phyloP scores from a whole-genome alignment of 2,329 filamentous ascomycete genomes.

The Stromatinia cepivora region DNA sequence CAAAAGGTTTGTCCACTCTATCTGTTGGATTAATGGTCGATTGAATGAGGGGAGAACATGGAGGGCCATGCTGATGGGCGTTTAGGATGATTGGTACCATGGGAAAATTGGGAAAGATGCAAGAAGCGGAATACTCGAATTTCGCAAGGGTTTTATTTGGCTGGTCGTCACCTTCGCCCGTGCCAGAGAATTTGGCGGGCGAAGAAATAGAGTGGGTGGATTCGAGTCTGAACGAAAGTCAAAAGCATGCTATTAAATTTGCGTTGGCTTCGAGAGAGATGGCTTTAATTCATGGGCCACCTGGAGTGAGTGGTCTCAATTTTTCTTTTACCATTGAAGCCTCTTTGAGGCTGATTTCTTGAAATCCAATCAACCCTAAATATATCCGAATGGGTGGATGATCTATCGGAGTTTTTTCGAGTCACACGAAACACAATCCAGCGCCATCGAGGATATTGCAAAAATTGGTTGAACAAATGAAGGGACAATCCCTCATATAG shows the following conservation, averaged over 20 bases:
- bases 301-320: constrained; percentile 57
- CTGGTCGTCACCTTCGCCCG: constrained; percentile 52
- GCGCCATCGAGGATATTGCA: no score
- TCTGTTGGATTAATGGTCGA: background rate
- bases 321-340: background rate
- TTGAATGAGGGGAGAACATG: background rate
- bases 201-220: constrained; percentile 62
- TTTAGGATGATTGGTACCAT: constrained; percentile 63
- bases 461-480: background rate
- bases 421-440: background rate
- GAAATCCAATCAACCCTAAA: background rate
- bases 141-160: constrained; percentile 66
- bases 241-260: constrained; percentile 74
- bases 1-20: constrained; percentile 41
- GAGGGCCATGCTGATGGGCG: constrained; percentile 37
- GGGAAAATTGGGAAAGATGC: constrained; percentile 59
- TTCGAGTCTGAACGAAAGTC: constrained; percentile 61
- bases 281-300: constrained; percentile 89
- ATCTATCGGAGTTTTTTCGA: background rate
- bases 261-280: constrained; percentile 79
- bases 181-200: constrained; percentile 48
- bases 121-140: constrained; percentile 56
- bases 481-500: background rate
- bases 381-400: background rate
- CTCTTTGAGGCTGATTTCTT: background rate